A percentile compares a stretch with the other conserved stretches of the same genome.
These are phyloP conservation scores for Metschnikowia sp. DNA, from an alignment of 805 yeast genomes.

Conservation along the genomic window DNA sequence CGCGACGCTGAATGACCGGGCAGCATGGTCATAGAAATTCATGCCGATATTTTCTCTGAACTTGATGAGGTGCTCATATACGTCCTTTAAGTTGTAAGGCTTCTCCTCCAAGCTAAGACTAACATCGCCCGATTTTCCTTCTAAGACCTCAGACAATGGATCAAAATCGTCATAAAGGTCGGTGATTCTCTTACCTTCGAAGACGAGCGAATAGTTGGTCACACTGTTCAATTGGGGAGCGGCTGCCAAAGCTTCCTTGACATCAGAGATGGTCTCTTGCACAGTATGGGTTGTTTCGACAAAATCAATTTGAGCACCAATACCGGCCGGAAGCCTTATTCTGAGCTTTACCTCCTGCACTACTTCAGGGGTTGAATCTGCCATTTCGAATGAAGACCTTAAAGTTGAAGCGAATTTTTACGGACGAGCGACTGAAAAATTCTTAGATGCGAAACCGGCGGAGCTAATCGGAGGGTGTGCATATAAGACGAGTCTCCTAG, in stretches of 20 bases:
- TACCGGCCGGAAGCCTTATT: slow-evolving; percentile 19
- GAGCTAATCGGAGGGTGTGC: slow-evolving; percentile 1
- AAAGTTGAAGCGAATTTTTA: neutral
- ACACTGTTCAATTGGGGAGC: slow-evolving; percentile 54
- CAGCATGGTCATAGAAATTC: slow-evolving; percentile 42
- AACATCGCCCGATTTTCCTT: slow-evolving; percentile 25
- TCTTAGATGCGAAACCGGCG: slow-evolving; percentile 9
- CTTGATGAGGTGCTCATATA: slow-evolving; percentile 59
- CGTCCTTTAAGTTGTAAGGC: slow-evolving; percentile 58
- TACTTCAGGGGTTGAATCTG: slow-evolving; percentile 17
- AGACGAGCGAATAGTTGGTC: slow-evolving; percentile 54
- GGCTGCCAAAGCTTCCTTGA: slow-evolving; percentile 56
- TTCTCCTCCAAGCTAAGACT: slow-evolving; percentile 46
- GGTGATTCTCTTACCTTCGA: slow-evolving; percentile 31
- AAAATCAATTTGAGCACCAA: slow-evolving; percentile 17
- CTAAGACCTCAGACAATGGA: slow-evolving; percentile 24
- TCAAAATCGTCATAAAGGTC: slow-evolving; percentile 27
- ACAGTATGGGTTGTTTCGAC: slow-evolving; percentile 30
- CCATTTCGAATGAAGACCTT: slow-evolving; percentile 10
- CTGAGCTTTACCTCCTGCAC: slow-evolving; percentile 21
- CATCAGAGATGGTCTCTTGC: slow-evolving; percentile 52
- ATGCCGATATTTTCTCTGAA: slow-evolving; percentile 61
- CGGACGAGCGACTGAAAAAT: slow-evolving; percentile 4
- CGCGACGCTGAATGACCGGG: slow-evolving; percentile 38
- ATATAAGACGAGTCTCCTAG: neutral